A percentile compares a stretch with the other conserved stretches of the same genome.
Conservation (phyloP, 2,329 filamentous ascomycete species). For the Alternaria rosae region DNA sequence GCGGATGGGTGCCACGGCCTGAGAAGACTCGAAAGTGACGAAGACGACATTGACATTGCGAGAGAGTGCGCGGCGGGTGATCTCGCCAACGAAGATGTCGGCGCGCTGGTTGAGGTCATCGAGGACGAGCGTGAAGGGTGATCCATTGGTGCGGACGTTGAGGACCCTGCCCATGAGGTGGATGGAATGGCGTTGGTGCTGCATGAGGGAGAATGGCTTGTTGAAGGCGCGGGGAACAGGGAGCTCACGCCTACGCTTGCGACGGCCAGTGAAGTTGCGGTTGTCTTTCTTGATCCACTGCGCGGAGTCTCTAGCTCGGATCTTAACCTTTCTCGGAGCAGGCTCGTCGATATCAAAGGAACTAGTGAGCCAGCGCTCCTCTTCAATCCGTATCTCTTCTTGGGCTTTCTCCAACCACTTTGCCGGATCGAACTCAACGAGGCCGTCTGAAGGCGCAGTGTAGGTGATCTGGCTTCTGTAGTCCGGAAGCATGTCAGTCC, state of each 20-base stretch:
- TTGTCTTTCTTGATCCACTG: conserved; percentile 31
- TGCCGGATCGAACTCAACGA: background rate
- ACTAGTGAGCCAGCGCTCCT: background rate
- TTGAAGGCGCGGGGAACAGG: conserved; percentile 26
- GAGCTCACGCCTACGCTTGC: conserved; percentile 21
- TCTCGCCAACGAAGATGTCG: conserved; percentile 73
- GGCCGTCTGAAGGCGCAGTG: background rate
- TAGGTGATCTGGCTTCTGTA: background rate
- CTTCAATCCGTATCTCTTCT: background rate
- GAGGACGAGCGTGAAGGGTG: conserved; percentile 84
- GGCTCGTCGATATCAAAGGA: background rate
- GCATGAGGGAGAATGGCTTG: conserved; percentile 44
- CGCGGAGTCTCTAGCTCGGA: conserved; percentile 7
- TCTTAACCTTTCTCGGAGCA: background rate
- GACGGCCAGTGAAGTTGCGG: conserved; percentile 10
- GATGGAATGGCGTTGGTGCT: conserved; percentile 83
- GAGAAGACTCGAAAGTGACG: conserved; percentile 78
- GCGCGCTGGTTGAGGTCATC: conserved; percentile 86
- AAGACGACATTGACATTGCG: conserved; percentile 72
- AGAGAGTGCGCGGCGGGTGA: conserved; percentile 69
- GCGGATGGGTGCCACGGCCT: conserved; percentile 68
- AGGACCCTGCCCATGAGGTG: conserved; percentile 84
- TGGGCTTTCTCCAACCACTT: background rate
- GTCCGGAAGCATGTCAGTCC: background rate
- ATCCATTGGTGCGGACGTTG: conserved; percentile 78